Base-by-base conservation (phyloP, 345 rosid species). In the Lenwebbia sp. region DNA sequence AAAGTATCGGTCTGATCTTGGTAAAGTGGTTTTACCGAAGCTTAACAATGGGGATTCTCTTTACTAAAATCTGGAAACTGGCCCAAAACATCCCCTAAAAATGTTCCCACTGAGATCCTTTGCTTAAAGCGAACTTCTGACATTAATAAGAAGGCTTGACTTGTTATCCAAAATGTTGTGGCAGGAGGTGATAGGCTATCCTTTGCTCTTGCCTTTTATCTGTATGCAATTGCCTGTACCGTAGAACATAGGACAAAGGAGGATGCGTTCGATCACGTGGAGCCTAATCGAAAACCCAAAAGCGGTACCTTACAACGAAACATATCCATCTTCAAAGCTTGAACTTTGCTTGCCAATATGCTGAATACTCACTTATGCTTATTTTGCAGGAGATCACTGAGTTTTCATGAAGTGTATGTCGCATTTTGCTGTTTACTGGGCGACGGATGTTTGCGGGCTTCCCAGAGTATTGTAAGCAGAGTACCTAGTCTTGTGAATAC, bases 1-100 rank as follows among this genome's bases (percentile, higher is more conserved):
- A 86, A 96, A 95, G 88, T 97, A 97, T 90, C 86, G 98, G 86
- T 98, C 98, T 52, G 99, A 96, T 89, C 98, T 96, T 13, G 94
- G 92, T n/a, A 93, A 88, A 55, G 94, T 85, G 62, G 92, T 96
- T 57, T 89, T 97, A 86, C 95, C 96, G 25, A 93, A 92, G 90
- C 92, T 97, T 26, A 82, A 83, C 19, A 91, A 85, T 85, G 94
- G 88, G 92, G 96, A 88, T 26, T 62, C 75, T 78, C 83, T 62
- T 62, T 2, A 7, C 10, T 14, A 62, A 62, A 62, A 62, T 62
- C 75, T 62, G 75, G 75, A 62, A 62, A 62, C 75, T 62, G 40
- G 40, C 40, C 15, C 40, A 62, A 62, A 62, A 14, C 75, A 13
- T 14, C 22, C 22, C 40, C 75, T 30, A 41, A 41, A 41, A 41